Conservation (phyloP, 768 basidiomycete genomes). For the Leucocoprinus sp. region DNA sequence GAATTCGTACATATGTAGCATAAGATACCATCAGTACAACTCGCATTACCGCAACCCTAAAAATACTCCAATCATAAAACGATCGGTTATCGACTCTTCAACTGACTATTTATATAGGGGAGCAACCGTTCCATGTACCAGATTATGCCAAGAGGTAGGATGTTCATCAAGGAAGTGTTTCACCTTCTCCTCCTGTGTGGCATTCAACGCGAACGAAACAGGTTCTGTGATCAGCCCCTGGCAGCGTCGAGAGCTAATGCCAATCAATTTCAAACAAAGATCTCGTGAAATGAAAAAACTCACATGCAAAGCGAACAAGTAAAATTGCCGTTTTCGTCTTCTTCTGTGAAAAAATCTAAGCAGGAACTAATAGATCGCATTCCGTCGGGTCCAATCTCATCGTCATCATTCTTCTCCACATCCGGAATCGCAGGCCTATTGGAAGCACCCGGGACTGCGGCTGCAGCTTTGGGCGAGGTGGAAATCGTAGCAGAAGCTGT, state of each 20-base stretch:
- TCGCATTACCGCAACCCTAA: too few species aligned
- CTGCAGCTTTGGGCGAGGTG: not conserved
- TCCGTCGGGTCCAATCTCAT: conserved; percentile 34
- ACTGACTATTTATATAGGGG: too few species aligned
- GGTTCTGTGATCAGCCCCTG: conserved; percentile 14
- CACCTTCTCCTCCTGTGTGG: conserved; percentile 35
- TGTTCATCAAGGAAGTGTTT: conserved; percentile 44
- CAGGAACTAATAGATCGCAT: conserved; percentile 32
- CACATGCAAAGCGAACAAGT: conserved; percentile 48
- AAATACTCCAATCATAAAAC: too few species aligned
- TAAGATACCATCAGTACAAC: too few species aligned
- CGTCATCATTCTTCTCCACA: conserved; percentile 17
- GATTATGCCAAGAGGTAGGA: conserved; percentile 37
- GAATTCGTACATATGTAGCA: too few species aligned
- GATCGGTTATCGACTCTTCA: too few species aligned
- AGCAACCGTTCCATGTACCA: conserved; percentile 13
- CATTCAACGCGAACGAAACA: conserved; percentile 21
- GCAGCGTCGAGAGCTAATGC: conserved; percentile 27
- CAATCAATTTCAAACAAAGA: not conserved
- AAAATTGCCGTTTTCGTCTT: conserved; percentile 21
- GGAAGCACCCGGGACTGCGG: not conserved
- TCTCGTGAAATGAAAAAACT: conserved; percentile 18
- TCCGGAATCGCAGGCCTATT: not conserved
- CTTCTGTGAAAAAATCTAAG: conserved; percentile 34
- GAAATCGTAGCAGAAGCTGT: not conserved